phyloP scores from a whole-genome alignment of 768 basidiomycete species.

The Termitomyces sp. region DNA sequence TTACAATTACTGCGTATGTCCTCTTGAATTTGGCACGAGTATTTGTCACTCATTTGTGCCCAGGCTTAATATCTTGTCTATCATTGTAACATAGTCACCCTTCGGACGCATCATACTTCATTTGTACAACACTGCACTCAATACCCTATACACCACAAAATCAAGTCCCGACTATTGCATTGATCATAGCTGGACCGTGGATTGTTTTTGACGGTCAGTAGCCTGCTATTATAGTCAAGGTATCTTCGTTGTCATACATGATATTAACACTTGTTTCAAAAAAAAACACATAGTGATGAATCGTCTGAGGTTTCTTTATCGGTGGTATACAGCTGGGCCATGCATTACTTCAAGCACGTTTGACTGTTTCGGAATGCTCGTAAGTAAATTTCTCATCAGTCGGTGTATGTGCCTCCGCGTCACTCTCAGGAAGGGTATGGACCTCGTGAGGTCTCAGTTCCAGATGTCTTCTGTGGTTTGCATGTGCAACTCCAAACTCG shows the following conservation, averaged over 20 bases:
- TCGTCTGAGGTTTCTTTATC: neutral
- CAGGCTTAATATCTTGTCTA: conserved; percentile 15
- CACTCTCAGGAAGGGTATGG: neutral
- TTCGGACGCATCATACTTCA: conserved; percentile 5
- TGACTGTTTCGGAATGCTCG: conserved; percentile 3
- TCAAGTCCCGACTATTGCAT: neutral
- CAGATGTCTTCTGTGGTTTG: conserved; percentile 11
- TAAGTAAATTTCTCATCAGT: conserved; percentile 6
- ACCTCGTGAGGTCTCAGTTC: neutral
- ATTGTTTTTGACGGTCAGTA: neutral
- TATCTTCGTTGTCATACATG: neutral
- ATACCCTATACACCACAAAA: neutral
- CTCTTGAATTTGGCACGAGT: neutral
- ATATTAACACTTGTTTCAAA: neutral
- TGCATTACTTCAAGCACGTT: neutral
- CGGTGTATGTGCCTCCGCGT: conserved; percentile 1
- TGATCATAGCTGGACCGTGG: neutral
- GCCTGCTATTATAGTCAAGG: neutral
- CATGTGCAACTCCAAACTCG: conserved; percentile 7
- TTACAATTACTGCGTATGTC: conserved; percentile 69
- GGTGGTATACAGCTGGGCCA: neutral
- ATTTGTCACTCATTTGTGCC: neutral
- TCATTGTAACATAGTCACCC: conserved; percentile 5
- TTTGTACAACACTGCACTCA: conserved; percentile 4
- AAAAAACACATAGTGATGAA: neutral